Evolutionary conservation across 2,329 filamentous ascomycete species (phyloP), one percentile per base, ranked within the genome.

Genomic region (Colletotrichum higginsianum): DNA sequence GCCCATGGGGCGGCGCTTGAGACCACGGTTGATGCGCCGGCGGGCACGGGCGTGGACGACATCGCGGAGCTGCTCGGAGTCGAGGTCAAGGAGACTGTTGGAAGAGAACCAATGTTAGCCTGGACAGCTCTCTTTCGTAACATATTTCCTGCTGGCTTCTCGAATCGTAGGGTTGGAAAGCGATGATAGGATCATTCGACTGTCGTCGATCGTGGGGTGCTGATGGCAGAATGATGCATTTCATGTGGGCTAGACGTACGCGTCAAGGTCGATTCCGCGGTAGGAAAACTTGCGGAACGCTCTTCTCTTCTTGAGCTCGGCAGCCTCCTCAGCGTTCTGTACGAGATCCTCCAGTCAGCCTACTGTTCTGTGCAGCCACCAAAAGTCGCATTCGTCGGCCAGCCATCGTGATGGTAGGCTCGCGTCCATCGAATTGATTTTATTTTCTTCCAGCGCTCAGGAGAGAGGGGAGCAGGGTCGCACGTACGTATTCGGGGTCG

Each of bases 1-100:
- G 82, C 96, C 96, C 96, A 99, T 98, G 82, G 96, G 96, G 91
- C 97, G 97, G 90, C 96, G 95, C 94, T 98, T 99, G 82, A 99
- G 93, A 83, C 96, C 96, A 80, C 96, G 96, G 93, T 98, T 98
- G 93, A 99, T 98, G 86, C 97, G 92, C 87, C 96, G 93, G 85
- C 96, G 96, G 84, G 96, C 96, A 86, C 96, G 96, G 83, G 96
- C 96, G 90, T 99, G 96, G 83, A 99, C 95, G 86, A 99, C 94
- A 93, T 98, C 95, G 84, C 96, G 95, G 86, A 99, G 95, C 89
- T 98, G 94, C 86, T 98, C 96, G 83, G 95, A 98, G 84, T 92
- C 94, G 84, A 99, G 95, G 88, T 99, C 96, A 84, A 99, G 94
- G 85, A 99, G 96, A 89, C 96, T 98, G 83, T 81, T 73, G 56